Conservation (phyloP, 1,284 basidiomycete genomes). For the Earliella scabrosa region DNA sequence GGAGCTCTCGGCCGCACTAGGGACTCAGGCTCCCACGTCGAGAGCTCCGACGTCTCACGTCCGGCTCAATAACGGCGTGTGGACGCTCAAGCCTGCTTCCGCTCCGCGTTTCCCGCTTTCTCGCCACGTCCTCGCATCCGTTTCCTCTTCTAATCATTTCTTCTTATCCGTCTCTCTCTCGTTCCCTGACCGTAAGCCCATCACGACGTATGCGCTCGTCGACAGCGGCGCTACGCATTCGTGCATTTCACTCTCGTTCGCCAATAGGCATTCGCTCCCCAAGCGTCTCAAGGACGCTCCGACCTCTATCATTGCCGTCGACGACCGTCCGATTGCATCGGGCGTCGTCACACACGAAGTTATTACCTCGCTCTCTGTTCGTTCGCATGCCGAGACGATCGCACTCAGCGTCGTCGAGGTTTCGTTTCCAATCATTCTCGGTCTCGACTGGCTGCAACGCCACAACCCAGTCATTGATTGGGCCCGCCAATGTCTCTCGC, state of each 20-base stretch:
- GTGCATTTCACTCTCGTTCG: constrained; percentile 40
- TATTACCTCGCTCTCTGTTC: constrained; percentile 29
- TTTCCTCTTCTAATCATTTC: constrained; percentile 35
- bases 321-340: constrained; percentile 40
- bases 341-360: constrained; percentile 42
- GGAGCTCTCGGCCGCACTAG: constrained; percentile 30
- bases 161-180: constrained; percentile 37
- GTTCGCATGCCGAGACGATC: constrained; percentile 27
- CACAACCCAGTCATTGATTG: constrained; percentile 33
- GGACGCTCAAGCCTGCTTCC: neutral
- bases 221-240: constrained; percentile 41
- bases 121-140: constrained; percentile 8
- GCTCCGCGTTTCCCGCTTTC: constrained; percentile 16
- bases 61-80: constrained; percentile 9
- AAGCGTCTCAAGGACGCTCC: constrained; percentile 31
- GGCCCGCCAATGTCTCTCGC: constrained; percentile 16
- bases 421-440: constrained; percentile 27
- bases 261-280: constrained; percentile 35
- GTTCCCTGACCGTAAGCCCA: constrained; percentile 35
- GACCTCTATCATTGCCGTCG: constrained; percentile 38
- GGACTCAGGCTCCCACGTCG: constrained; percentile 23
- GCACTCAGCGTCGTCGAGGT: constrained; percentile 23
- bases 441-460: constrained; percentile 27
- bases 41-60: constrained; percentile 22
- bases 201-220: constrained; percentile 37